These are phyloP conservation scores for Fusarium sp. DNA, from an alignment of 2,329 filamentous ascomycete genomes.

Conservation along the genomic window DNA sequence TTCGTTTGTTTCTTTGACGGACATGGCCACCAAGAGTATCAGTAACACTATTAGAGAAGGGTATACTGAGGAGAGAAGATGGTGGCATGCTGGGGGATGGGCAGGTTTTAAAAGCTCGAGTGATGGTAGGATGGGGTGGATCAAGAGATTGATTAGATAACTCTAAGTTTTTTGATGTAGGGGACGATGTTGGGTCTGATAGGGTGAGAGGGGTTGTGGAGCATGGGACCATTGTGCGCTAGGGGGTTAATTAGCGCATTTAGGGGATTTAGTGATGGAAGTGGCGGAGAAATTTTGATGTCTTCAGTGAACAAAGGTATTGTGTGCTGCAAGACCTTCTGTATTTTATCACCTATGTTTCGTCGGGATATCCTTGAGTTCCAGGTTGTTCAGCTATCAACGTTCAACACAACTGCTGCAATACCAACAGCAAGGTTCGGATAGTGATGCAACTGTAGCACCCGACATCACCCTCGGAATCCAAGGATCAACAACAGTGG, in stretches of 20 bases:
- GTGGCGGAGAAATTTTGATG: neutral
- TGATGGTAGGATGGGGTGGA: neutral
- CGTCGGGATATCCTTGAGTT: too few relatives aligned
- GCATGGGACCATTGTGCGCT: conserved; percentile 6
- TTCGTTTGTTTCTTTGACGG: conserved; percentile 17
- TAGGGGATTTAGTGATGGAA: conserved; percentile 1
- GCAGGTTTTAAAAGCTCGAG: conserved; percentile 1
- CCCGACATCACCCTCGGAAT: neutral
- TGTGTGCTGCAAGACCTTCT: too few relatives aligned
- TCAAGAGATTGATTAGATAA: conserved; percentile 38
- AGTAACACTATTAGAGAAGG: too few relatives aligned
- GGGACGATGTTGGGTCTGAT: neutral
- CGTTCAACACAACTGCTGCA: too few relatives aligned
- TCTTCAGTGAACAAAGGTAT: too few relatives aligned
- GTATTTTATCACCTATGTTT: too few relatives aligned
- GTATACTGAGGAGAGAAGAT: neutral
- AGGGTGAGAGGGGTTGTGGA: neutral
- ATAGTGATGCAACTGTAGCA: neutral
- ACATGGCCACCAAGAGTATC: conserved; percentile 9
- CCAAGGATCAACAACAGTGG: conserved; percentile 8
- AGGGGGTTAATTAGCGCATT: conserved; percentile 6
- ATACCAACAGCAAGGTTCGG: neutral
- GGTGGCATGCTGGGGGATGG: neutral
- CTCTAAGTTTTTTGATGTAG: conserved; percentile 19
- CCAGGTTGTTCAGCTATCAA: too few relatives aligned